Base-by-base conservation (phyloP, 176 grass and related monocot genomes). In the Elaeis guineensis region DNA sequence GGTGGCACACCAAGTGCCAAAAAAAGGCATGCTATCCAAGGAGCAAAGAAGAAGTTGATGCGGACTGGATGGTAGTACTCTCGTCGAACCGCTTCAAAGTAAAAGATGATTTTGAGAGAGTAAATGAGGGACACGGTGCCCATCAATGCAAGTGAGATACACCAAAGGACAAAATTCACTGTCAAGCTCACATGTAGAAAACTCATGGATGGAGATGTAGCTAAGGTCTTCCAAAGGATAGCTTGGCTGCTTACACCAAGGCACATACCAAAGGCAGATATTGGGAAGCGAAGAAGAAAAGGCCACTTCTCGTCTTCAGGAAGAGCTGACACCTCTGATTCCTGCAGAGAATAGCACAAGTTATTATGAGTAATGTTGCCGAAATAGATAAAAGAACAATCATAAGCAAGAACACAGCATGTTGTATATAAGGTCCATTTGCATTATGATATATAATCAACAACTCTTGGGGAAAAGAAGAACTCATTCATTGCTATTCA, bases 41-140 rank as follows among this genome's bases (percentile, higher is more conserved):
- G 93, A 17, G 93, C 93, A 62, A 97, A 97, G 84, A 97, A 97
- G 81, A 97, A 97, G 78, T 97, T 97, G 66, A 73, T 84, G 18
- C 93, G 76, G 20, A 97, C 55, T 3, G 93, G 93, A 75, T 97
- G 93, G 66, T 97, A 62, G 84, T 89, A 97, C 65, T 97, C 93
- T 50, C 93, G 76, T 24, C 78, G 79, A 35, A 97, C 87, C 1
- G 93, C 93, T 75, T 97, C 87, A 51, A 89, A 97, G 71, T 89
- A 97, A 66, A 97, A 91, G 18, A 97, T 62, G 3, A 97, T 55
- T 54, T 97, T 97, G 53, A 84, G 51, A 17, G 79, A 59, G 81
- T 97, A 97, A 72, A 97, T 74, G 78, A 9, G 1, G 35, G 84
- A 85, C 1, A 97, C 60, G 8, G 84, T 57, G 17, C 3, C 66